Evolutionary conservation across 2,329 filamentous ascomycete species (phyloP).

Genomic region (Neoarthrinium moseri): DNA sequence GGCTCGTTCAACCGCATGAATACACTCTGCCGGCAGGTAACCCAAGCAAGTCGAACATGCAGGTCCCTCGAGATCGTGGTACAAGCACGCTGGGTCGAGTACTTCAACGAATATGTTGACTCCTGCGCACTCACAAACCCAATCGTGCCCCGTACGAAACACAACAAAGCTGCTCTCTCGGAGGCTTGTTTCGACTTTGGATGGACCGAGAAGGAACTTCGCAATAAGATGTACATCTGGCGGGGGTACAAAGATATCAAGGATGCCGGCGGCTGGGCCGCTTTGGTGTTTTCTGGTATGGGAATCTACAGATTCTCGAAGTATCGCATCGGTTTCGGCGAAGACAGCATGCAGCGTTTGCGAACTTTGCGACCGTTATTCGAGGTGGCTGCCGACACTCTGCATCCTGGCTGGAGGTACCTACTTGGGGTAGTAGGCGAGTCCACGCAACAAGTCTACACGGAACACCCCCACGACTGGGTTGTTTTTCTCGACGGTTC

Average conservation of each 20-base stretch:
- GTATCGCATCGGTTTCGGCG: conserved; percentile 52
- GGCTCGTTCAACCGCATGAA: conserved; percentile 26
- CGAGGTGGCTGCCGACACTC: conserved; percentile 50
- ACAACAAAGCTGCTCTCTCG: conserved; percentile 48
- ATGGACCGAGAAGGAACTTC: conserved; percentile 56
- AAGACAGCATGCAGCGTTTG: conserved; percentile 46
- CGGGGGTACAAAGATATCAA: conserved; percentile 59
- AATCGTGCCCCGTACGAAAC: conserved; percentile 41
- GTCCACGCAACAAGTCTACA: conserved; percentile 36
- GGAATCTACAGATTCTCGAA: conserved; percentile 61
- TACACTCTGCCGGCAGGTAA: conserved; percentile 28
- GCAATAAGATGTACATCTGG: conserved; percentile 51
- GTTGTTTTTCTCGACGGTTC: conserved; percentile 42
- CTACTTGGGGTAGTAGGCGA: conserved; percentile 45
- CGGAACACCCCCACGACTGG: conserved; percentile 51
- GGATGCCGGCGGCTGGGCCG: conserved; percentile 53
- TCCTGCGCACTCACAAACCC: conserved; percentile 37
- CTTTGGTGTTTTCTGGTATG: conserved; percentile 55
- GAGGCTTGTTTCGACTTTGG: conserved; percentile 52
- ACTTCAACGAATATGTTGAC: conserved; percentile 49
- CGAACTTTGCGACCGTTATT: conserved; percentile 41
- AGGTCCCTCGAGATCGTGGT: conserved; percentile 56
- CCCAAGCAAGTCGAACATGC: conserved; percentile 46
- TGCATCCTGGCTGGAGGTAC: conserved; percentile 52
- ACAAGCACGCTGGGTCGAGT: conserved; percentile 55